Evolutionary conservation across 768 basidiomycete species (phyloP).

Genomic region (Leucocoprinus sp.): DNA sequence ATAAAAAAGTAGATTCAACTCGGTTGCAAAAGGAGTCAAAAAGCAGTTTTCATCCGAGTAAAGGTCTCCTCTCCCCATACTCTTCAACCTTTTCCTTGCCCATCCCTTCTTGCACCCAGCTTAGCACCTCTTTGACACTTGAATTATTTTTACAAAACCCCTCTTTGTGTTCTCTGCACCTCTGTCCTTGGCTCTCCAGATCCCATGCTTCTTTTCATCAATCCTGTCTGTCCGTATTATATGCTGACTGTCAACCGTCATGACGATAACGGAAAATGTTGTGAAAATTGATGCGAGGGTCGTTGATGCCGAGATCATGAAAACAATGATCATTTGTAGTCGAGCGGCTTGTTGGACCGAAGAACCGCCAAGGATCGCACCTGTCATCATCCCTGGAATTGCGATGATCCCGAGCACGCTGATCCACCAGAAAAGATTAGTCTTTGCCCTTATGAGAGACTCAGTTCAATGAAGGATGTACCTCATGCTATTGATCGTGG

Average conservation of each 20-base stretch:
- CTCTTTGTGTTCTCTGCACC: neutral
- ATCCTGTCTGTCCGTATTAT: constrained; percentile 60
- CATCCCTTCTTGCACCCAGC: neutral
- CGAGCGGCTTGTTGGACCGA: constrained; percentile 80
- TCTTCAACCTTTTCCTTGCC: neutral
- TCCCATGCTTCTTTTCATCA: constrained; percentile 19
- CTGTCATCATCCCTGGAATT: constrained; percentile 91
- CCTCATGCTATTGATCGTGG: constrained; percentile 86
- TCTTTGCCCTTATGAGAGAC: neutral
- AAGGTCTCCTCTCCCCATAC: neutral
- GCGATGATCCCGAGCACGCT: constrained; percentile 71
- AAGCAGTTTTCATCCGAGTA: neutral
- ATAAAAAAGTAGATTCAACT: no score
- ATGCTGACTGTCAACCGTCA: constrained; percentile 63
- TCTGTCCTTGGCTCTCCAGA: constrained; percentile 8
- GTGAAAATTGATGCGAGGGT: constrained; percentile 62
- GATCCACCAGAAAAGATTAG: neutral
- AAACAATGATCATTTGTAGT: constrained; percentile 91
- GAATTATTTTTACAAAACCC: neutral
- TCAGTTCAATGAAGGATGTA: constrained; percentile 16
- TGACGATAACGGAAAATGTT: constrained; percentile 48
- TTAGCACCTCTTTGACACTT: neutral
- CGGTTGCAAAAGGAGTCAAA: no score
- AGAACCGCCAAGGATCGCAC: constrained; percentile 81
- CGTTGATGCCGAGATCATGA: constrained; percentile 80